Percentiles rank a stretch among this genome's conserved stretches.
These are phyloP conservation scores for Tremella mesenterica DNA, from an alignment of 768 basidiomycete genomes.

Conservation along the genomic window DNA sequence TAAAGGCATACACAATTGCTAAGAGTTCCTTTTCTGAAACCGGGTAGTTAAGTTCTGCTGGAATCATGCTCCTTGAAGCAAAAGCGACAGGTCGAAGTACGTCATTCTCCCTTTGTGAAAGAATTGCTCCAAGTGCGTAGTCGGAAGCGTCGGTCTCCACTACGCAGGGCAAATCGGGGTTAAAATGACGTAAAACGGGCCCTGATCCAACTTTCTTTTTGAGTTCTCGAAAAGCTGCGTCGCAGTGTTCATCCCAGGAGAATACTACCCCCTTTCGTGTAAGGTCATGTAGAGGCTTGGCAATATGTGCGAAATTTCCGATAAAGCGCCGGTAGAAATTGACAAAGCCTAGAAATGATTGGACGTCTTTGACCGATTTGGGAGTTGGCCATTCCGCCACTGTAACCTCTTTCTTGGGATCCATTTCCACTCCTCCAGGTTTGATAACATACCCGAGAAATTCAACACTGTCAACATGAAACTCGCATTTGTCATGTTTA, in stretches of 20 bases:
- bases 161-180: slow-evolving; percentile 3
- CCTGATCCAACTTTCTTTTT: not conserved
- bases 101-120: slow-evolving; percentile 34
- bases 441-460: slow-evolving; percentile 5
- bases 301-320: slow-evolving; percentile 13
- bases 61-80: slow-evolving; percentile 18
- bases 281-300: slow-evolving; percentile 5
- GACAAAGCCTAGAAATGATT: slow-evolving; percentile 19
- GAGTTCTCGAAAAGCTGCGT: not conserved
- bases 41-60: slow-evolving; percentile 49
- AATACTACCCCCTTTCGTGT: slow-evolving; percentile 7
- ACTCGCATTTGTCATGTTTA: slow-evolving; percentile 5
- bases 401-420: not conserved
- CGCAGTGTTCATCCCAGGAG: not conserved
- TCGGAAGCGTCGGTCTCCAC: slow-evolving; percentile 36
- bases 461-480: not conserved
- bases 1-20: slow-evolving; percentile 30
- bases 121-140: slow-evolving; percentile 35
- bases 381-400: slow-evolving; percentile 26
- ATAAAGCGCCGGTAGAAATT: slow-evolving; percentile 26
- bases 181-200: slow-evolving; percentile 6
- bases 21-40: slow-evolving; percentile 52
- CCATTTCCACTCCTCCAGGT: not conserved
- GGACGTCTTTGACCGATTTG: slow-evolving; percentile 9
- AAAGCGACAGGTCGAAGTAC: slow-evolving; percentile 49